Conservation (phyloP, 306 rosid species). For the Oxytropis ochrocephala region DNA sequence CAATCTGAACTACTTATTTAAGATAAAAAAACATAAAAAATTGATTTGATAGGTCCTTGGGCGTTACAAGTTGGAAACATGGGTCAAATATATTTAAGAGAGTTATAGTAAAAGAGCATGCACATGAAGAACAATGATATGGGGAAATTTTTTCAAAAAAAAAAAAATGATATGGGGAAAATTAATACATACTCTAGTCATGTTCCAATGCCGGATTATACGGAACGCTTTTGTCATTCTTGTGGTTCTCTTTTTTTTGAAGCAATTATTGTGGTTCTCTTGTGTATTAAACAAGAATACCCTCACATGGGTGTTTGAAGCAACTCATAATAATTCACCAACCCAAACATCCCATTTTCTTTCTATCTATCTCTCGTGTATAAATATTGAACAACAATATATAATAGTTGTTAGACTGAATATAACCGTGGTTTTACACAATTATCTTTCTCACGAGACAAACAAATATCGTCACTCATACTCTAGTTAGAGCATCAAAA, state of each 20-base stretch:
- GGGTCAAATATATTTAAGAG: background rate
- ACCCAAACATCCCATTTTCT: constrained; percentile 30
- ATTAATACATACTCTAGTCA: constrained; percentile 26
- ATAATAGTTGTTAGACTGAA: no score
- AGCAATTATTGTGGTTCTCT: background rate
- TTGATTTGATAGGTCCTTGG: background rate
- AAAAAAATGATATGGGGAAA: background rate
- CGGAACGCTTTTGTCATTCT: constrained; percentile 40
- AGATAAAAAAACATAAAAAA: no score
- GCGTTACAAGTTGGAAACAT: background rate
- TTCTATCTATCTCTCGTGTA: constrained; percentile 16
- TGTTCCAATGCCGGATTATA: constrained; percentile 52
- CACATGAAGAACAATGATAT: background rate
- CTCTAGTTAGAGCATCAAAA: no score
- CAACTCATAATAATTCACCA: constrained; percentile 45
- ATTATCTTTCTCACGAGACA: no score
- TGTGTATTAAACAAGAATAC: constrained; percentile 13
- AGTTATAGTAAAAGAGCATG: background rate
- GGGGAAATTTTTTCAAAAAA: no score
- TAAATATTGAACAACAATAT: background rate
- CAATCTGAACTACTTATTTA: no score
- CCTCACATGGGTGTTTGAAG: constrained; percentile 61
- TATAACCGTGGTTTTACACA: no score
- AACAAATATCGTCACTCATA: no score
- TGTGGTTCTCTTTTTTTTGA: no score